Evolutionary conservation across 2,329 filamentous ascomycete species (phyloP).

Genomic region (Aspergillus brunneoviolaceus): DNA sequence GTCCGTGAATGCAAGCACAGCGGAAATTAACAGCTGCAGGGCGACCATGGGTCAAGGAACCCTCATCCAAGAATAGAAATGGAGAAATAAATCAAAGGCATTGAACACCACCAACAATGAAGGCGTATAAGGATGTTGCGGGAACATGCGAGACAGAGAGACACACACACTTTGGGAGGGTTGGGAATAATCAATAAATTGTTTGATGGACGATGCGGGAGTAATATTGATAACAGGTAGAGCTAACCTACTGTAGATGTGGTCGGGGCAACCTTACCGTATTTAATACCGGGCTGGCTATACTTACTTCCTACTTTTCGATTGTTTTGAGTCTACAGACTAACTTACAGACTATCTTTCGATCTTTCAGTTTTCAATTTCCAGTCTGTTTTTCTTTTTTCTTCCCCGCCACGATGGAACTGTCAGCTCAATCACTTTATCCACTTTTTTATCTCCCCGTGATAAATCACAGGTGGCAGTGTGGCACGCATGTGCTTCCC

Average conservation of each 20-base stretch:
- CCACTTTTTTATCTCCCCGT: not conserved
- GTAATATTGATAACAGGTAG: not conserved
- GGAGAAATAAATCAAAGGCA: conserved; percentile 1
- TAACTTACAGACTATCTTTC: not conserved
- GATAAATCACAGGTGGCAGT: not conserved
- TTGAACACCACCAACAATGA: not conserved
- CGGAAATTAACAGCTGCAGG: conserved; percentile 17
- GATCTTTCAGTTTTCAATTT: not conserved
- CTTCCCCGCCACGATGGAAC: not conserved
- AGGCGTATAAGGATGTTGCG: not conserved
- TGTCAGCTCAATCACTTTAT: not conserved
- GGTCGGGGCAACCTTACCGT: not conserved
- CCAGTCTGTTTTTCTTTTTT: not conserved
- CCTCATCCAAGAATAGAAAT: conserved; percentile 11
- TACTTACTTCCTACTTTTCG: too few relatives aligned
- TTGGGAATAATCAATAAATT: not conserved
- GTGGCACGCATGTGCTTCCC: not conserved
- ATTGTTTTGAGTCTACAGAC: too few relatives aligned
- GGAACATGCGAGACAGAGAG: not conserved
- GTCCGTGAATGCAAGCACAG: conserved; percentile 18
- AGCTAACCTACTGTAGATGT: not conserved
- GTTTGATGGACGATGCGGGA: not conserved
- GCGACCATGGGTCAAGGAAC: conserved; percentile 19
- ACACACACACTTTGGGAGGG: not conserved
- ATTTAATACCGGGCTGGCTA: not conserved